Evolutionary conservation across 345 rosid genomes (phyloP), one percentile per base, ranked within the genome.

Genomic region (Bretschneidera sinensis): DNA sequence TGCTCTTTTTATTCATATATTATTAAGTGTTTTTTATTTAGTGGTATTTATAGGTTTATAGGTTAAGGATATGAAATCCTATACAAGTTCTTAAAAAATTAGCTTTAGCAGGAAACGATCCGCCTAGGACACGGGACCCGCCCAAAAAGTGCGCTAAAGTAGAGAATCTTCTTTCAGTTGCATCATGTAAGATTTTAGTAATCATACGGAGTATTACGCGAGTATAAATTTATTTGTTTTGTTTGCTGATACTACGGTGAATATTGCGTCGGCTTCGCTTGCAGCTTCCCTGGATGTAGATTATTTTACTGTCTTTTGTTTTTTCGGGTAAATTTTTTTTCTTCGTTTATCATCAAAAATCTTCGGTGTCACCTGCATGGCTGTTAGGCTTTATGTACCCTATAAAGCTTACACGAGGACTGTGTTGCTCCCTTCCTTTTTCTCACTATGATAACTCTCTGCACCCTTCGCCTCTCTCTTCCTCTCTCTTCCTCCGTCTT

Each of bases 341-440:
- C 72, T 59, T 61, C 39, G 63, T 67, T 54, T 55, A 43, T 57
- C 33, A 63, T 34, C 70, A 66, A 59, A 61, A 58, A 55, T 71
- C 61, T 60, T 55, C 24, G 72, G 70, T 65, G 63, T 66, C 53
- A 62, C 68, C 68, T 82, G 88, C 95, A 87, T 87, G 90, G 87
- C 81, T 74, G 76, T 63, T 59, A 74, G 70, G 66, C 73, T 78
- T 66, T 69, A 60, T 76, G 79, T 73, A 52, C 59, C 75, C 74
- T 73, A 47, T 68, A 73, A 77, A 75, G 77, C 86, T 80, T 74
- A 64, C 90, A 83, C 91, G 83, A 74, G 82, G 74, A 71, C 76
- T 62, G 64, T 69, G 71, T 70, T 81, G 75, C 72, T 73, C 74
- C 79, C 71, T 64, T 57, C 16, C 54, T 24, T 24, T 57, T 54